A percentile compares a stretch with the other conserved stretches of the same genome.
phyloP scores from a whole-genome alignment of 164 flowering plant species.

The Umbilicus rupestris region DNA sequence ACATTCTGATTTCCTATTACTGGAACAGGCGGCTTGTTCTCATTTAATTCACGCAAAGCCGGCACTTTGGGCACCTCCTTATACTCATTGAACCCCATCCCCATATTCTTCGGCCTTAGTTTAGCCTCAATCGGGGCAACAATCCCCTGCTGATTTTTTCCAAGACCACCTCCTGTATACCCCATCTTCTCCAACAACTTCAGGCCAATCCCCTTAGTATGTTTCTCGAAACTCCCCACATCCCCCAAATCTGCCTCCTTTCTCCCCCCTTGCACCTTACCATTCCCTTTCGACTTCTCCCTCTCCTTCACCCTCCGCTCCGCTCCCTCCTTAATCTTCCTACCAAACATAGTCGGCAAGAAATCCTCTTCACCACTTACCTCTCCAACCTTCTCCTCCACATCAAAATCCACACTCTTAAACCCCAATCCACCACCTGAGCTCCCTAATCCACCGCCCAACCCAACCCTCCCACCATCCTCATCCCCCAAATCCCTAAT shows the following conservation, averaged over 20 bases:
- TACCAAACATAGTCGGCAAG: slow-evolving; percentile 71
- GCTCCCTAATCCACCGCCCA: slow-evolving; percentile 13
- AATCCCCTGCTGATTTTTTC: slow-evolving; percentile 7
- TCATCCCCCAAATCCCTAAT: slow-evolving; percentile 16
- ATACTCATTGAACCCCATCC: slow-evolving; percentile 8
- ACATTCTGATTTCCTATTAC: slow-evolving; percentile 4
- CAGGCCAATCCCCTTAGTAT: slow-evolving; percentile 4
- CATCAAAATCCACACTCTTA: slow-evolving; percentile 7
- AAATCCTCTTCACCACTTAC: slow-evolving; percentile 33
- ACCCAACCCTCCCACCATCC: slow-evolving; percentile 16
- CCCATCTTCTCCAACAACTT: slow-evolving; percentile 11
- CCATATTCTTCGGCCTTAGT: slow-evolving; percentile 3
- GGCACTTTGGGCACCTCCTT: slow-evolving; percentile 17
- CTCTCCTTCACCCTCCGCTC: slow-evolving; percentile 38
- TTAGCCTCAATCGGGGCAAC: slow-evolving; percentile 8
- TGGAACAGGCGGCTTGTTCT: slow-evolving; percentile 23
- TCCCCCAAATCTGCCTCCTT: slow-evolving; percentile 20
- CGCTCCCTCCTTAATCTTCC: slow-evolving; percentile 63
- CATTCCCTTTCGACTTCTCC: slow-evolving; percentile 26
- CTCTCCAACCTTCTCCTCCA: slow-evolving; percentile 12
- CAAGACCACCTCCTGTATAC: slow-evolving; percentile 7
- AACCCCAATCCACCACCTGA: neutral
- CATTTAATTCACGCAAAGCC: slow-evolving; percentile 28
- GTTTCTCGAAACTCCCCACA: slow-evolving; percentile 30
- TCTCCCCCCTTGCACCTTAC: slow-evolving; percentile 21